Evolutionary conservation across 371 early-diverging fungal genomes (phyloP).

Genomic region (Rhizopus arrhizus): DNA sequence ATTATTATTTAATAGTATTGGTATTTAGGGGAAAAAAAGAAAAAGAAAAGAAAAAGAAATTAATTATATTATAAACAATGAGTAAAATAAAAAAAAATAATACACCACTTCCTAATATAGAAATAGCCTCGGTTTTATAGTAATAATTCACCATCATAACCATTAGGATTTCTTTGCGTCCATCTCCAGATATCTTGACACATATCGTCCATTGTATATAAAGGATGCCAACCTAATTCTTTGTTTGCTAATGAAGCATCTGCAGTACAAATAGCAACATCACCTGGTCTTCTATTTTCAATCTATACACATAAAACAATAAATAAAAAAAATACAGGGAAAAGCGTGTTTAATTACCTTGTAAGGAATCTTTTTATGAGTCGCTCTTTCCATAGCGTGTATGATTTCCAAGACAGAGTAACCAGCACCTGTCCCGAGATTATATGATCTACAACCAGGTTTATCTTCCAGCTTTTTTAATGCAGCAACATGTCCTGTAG

Average conservation of each 20-base stretch:
- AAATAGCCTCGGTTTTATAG: constrained; percentile 11
- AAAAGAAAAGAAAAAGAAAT: background rate
- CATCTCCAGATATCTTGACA: constrained; percentile 89
- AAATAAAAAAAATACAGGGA: constrained; percentile 5
- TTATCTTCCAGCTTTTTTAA: constrained; percentile 64
- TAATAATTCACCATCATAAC: constrained; percentile 50
- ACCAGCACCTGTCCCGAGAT: constrained; percentile 88
- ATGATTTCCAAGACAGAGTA: constrained; percentile 80
- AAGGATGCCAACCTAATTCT: constrained; percentile 81
- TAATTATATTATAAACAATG: background rate
- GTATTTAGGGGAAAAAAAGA: background rate
- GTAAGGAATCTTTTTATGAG: constrained; percentile 67
- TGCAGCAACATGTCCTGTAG: constrained; percentile 84
- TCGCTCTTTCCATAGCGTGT: constrained; percentile 72
- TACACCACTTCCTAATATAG: constrained; percentile 13
- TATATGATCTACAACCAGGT: constrained; percentile 71
- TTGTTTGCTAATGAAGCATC: constrained; percentile 70
- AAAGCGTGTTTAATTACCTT: constrained; percentile 30
- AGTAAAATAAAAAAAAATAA: constrained; percentile 6
- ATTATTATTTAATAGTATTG: constrained; percentile 10
- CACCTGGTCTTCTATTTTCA: constrained; percentile 76
- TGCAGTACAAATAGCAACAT: constrained; percentile 81
- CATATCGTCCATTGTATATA: constrained; percentile 76
- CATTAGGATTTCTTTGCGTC: constrained; percentile 74
- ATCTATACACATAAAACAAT: constrained; percentile 26